Conservation (phyloP, 176 grass and related monocot genomes). For the Oryza brachyantha region DNA sequence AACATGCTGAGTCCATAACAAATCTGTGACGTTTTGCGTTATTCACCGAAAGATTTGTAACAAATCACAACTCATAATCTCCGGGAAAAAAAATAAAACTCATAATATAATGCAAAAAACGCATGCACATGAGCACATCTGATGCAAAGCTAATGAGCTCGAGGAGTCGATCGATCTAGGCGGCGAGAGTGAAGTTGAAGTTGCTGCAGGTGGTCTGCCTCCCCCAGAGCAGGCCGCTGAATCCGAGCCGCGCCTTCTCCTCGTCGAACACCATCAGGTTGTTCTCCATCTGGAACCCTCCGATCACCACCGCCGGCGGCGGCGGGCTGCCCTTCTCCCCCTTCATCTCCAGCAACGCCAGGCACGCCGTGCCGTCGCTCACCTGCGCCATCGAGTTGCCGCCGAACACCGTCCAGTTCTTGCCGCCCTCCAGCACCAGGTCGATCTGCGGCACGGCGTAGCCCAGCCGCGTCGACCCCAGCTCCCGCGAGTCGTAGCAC, state of each 20-base stretch:
- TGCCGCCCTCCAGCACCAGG: slow-evolving; percentile 38
- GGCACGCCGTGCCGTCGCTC: slow-evolving; percentile 31
- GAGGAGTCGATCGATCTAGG: neutral
- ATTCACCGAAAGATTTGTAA: neutral
- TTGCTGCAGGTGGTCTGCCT: slow-evolving; percentile 41
- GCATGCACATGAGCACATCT: neutral
- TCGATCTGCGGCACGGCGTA: slow-evolving; percentile 46
- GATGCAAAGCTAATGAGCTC: neutral
- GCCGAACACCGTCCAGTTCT: slow-evolving; percentile 49
- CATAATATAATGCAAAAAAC: neutral
- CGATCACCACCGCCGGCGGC: slow-evolving; percentile 42
- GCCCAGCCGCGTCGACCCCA: slow-evolving; percentile 37
- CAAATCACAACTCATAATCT: neutral
- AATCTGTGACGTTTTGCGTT: neutral
- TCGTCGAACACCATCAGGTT: slow-evolving; percentile 59
- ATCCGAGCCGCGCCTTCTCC: slow-evolving; percentile 32
- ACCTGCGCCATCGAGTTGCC: slow-evolving; percentile 53
- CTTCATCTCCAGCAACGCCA: slow-evolving; percentile 36
- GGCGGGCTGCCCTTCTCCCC: slow-evolving; percentile 1
- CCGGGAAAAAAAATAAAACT: neutral
- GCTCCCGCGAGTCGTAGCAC: slow-evolving; percentile 38
- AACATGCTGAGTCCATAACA: neutral
- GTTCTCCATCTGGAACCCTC: slow-evolving; percentile 69
- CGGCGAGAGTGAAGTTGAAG: slow-evolving; percentile 46
- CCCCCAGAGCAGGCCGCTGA: slow-evolving; percentile 17